Base-by-base conservation (phyloP, 1,284 basidiomycete species). In the Cystobasidiaceae sp. region DNA sequence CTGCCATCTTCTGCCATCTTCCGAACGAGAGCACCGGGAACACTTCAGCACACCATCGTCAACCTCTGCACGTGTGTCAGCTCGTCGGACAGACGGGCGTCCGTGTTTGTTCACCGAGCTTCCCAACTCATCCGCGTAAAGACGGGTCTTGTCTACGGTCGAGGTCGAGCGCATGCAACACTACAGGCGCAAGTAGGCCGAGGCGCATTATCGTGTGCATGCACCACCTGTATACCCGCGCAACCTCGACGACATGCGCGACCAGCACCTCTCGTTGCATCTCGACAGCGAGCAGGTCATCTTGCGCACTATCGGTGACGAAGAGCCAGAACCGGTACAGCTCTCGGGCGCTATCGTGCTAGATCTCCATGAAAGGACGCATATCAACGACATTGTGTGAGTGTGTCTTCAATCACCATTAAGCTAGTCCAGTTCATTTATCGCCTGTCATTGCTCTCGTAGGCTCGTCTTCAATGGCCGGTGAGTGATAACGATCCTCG, bases 251-350 rank as follows among this genome's bases (percentile, higher is more conserved):
- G 34, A 4, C 8, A 49, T 62, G 50, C 34, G 60, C 34, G 48
- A 54, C 25, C 15, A 57, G 39, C 67, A 68, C 21, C 68, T 93
- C 68, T 88, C 90, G 71, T 86, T 93, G 72, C 73, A 85, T 56
- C 83, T 93, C 69, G 84, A 88, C 75, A 80, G 82, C 13, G 86
- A 88, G 49, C 80, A 80, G 69, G 79, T 93, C 70, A 80, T 81
- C 59, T 82, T 93, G 73, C 83, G 85, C 69, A 91, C 91, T 56
- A 86, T 86, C 21, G 89, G 89, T 41, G 83, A 84, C 70, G 89
- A 93, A 69, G 87, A 74, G 41, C 68, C 90, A 72, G 87, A 90
- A 72, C 86, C 90, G 4, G 84, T 86, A 13, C 76, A 83, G 13
- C 83, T 90, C 67, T 76, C 74, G 11, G 92, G 92, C 9, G 82